Base-by-base conservation (phyloP, 331 rosid genomes). In the Malus hybrid region DNA sequence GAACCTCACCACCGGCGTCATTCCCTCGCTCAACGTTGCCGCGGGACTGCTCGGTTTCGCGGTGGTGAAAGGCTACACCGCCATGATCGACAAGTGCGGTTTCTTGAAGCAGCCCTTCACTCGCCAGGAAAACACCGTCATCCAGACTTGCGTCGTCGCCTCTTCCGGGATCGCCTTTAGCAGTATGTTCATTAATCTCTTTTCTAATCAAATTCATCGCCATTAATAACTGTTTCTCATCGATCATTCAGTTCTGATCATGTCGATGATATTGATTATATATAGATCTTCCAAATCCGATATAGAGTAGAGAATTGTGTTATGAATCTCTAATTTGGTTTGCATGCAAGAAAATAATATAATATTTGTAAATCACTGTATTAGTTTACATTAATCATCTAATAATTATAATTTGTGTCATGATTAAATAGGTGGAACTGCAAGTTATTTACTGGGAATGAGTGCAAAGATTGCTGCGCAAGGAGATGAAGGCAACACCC, bases 141-240 rank as follows among this genome's bases (percentile, higher is more conserved):
- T 91, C 61, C 95, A 91, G 68, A 91, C 97, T 1, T 91, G 89
- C 32, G 90, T 91, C 10, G 91, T 89, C 28, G 95, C 97, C 34
- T 89, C 95, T n/a, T 91, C 97, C 22, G 97, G 97, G 64, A 86
- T 91, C 29, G 91, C 97, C 27, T 91, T 89, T 36, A 91, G 94
- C 83, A 88, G 97, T 89, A 79, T 32, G 89, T 31, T 16, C 57
- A 16, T 2, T 6, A 16, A 6, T 2, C 20, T 18, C 19, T 52
- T 2, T 32, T 60, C 10, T 10, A 69, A 27, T 57, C 64, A 57
- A 52, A 16, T 52, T 52, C 18, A 52, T 52, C 57, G 57, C 33
- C n/a, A 24, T 59, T 59, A 24, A 59, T 59, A 11, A 60, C 29
- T 24, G 6, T 10, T 60, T 24, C 32, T 24, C 1, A 2, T 60